Evolutionary conservation across 108 stramenopile genomes (phyloP).

Genomic region (Asterionellopsis glacialis): DNA sequence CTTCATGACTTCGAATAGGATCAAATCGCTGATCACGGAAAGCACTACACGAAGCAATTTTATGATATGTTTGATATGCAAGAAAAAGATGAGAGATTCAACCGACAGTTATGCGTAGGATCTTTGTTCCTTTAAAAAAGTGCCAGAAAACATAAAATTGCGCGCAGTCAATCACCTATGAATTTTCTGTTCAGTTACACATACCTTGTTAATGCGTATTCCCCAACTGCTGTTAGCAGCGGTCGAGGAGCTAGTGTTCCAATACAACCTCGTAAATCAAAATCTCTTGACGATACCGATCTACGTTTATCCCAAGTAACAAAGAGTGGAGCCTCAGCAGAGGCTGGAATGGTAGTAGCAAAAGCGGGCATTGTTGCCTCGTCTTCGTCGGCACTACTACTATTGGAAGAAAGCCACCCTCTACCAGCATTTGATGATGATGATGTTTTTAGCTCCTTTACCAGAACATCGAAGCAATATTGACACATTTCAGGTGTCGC

Average conservation of each 20-base stretch:
- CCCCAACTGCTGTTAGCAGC: conserved; percentile 40
- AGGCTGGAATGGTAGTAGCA: conserved; percentile 23
- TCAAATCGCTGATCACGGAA: conserved; percentile 65
- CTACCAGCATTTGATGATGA: background rate
- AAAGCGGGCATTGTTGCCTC: conserved; percentile 6
- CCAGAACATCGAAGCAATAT: conserved; percentile 59
- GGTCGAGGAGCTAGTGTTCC: conserved; percentile 52
- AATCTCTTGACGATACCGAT: conserved; percentile 17
- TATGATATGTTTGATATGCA: no score
- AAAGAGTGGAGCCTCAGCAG: conserved; percentile 62
- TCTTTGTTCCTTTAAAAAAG: no score
- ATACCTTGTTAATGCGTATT: conserved; percentile 52
- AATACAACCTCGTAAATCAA: conserved; percentile 72
- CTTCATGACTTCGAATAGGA: conserved; percentile 49
- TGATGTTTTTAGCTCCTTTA: conserved; percentile 24
- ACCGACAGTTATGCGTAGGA: no score
- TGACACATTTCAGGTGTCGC: conserved; percentile 67
- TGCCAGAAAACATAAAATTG: no score
- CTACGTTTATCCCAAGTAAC: conserved; percentile 73
- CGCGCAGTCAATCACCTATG: no score
- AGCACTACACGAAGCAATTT: no score
- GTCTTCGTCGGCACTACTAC: no score
- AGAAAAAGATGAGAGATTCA: no score
- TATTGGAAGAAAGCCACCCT: no score
- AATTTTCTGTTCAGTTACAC: no score